phyloP scores from a whole-genome alignment of 2,329 filamentous ascomycete species.

The Conoideocrella luteorostrata region DNA sequence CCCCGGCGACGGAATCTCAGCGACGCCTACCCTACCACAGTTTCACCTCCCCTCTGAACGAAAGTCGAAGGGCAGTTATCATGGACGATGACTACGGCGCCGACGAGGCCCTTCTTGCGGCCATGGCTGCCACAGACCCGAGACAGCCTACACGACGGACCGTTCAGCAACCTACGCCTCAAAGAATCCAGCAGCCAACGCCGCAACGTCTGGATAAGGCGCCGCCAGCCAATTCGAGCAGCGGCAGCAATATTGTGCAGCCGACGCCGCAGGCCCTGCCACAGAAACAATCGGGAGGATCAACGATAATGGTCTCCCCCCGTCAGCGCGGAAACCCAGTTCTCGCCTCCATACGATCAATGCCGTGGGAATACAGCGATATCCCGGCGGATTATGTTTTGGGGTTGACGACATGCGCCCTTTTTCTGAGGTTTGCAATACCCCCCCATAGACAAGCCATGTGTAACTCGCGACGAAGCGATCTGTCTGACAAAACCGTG shows the following conservation, averaged over 20 bases:
- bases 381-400: slow-evolving; percentile 93
- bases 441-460: too few relatives aligned
- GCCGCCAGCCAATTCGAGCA: slow-evolving; percentile 31
- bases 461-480: too few relatives aligned
- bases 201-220: slow-evolving; percentile 51
- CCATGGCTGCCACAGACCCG: slow-evolving; percentile 45
- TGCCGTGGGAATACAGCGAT: slow-evolving; percentile 95
- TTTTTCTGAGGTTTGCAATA: slow-evolving; percentile 63
- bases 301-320: slow-evolving; percentile 81
- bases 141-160: slow-evolving; percentile 17
- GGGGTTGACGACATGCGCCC: slow-evolving; percentile 77
- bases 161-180: slow-evolving; percentile 35
- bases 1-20: too few relatives aligned
- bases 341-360: slow-evolving; percentile 69
- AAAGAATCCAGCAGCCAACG: slow-evolving; percentile 38
- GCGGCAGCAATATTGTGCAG: slow-evolving; percentile 62
- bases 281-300: slow-evolving; percentile 57
- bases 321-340: slow-evolving; percentile 95
- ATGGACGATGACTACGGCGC: slow-evolving; percentile 53
- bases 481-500: too few relatives aligned
- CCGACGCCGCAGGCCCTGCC: slow-evolving; percentile 83
- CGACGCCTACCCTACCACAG: too few relatives aligned
- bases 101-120: slow-evolving; percentile 50
- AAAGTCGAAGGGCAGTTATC: not conserved
- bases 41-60: not conserved